phyloP scores from a whole-genome alignment of 371 early-diverging fungal species.

The Zychaea mexicana region DNA sequence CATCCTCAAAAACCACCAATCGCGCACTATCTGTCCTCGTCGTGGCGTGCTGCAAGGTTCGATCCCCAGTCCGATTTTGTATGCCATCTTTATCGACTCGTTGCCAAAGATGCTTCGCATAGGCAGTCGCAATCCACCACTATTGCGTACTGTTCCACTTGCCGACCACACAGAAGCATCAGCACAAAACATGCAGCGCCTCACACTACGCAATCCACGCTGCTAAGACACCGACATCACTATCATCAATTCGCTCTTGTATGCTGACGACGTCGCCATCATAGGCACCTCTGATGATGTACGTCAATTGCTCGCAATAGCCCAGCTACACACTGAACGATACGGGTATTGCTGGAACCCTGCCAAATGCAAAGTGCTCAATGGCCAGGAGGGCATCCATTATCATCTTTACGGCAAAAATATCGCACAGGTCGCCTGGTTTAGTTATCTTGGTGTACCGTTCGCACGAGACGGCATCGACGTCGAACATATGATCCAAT shows the following conservation, averaged over 20 bases:
- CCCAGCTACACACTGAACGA: constrained; percentile 6
- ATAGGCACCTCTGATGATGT: constrained; percentile 9
- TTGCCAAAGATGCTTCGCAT: constrained; percentile 16
- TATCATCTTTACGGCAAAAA: background rate
- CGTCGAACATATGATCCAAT: background rate
- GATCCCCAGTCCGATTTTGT: constrained; percentile 22
- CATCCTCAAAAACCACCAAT: constrained; percentile 2
- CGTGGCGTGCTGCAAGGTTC: constrained; percentile 30
- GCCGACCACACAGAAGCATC: background rate
- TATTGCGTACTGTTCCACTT: background rate
- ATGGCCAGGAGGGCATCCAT: background rate
- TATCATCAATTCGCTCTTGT: constrained; percentile 13
- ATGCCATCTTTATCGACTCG: constrained; percentile 25
- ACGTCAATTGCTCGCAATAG: background rate
- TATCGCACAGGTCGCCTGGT: background rate
- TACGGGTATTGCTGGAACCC: constrained; percentile 24
- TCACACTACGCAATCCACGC: background rate
- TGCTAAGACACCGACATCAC: background rate
- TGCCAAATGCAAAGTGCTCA: constrained; percentile 16
- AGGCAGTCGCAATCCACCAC: background rate
- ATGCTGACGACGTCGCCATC: constrained; percentile 21
- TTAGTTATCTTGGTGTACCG: constrained; percentile 10
- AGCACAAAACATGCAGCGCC: background rate
- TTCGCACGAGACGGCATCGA: constrained; percentile 7
- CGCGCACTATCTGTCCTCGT: constrained; percentile 5